Percentiles rank a stretch among this genome's conserved stretches.
Conservation (phyloP, 192 early-diverging fungal genomes). For the Coemansia sp. region DNA sequence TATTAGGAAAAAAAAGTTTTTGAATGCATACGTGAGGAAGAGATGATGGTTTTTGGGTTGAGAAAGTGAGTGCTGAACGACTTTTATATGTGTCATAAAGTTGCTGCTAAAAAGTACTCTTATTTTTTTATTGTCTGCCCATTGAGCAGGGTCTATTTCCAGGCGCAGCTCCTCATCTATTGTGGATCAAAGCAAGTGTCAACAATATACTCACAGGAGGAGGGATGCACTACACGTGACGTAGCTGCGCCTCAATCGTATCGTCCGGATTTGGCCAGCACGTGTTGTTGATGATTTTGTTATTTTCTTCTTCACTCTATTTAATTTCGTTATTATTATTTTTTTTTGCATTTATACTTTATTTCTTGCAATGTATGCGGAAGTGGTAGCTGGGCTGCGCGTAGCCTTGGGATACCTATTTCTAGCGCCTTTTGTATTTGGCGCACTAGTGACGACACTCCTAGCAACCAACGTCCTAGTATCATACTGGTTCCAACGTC, state of each 20-base stretch:
- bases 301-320: not conserved
- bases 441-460: constrained; percentile 16
- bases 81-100: not conserved
- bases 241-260: not conserved
- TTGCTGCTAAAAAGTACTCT: not conserved
- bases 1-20: not conserved
- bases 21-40: not conserved
- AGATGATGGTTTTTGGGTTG: not conserved
- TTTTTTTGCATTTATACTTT: not conserved
- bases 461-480: constrained; percentile 35
- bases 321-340: too few relatives aligned
- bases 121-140: not conserved
- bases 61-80: not conserved
- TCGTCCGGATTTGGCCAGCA: not conserved
- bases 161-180: too few relatives aligned
- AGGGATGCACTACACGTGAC: constrained; percentile 4
- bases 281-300: not conserved
- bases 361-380: constrained; percentile 4
- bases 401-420: constrained; percentile 22
- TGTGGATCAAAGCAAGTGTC: not conserved
- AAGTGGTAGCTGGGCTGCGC: constrained; percentile 14
- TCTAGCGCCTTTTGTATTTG: constrained; percentile 25
- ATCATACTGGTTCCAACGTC: constrained; percentile 49
- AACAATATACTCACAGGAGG: not conserved
- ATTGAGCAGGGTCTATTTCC: not conserved